Conservation (phyloP, 2,329 filamentous ascomycete genomes). For the Phaeomoniella chlamydospora region DNA sequence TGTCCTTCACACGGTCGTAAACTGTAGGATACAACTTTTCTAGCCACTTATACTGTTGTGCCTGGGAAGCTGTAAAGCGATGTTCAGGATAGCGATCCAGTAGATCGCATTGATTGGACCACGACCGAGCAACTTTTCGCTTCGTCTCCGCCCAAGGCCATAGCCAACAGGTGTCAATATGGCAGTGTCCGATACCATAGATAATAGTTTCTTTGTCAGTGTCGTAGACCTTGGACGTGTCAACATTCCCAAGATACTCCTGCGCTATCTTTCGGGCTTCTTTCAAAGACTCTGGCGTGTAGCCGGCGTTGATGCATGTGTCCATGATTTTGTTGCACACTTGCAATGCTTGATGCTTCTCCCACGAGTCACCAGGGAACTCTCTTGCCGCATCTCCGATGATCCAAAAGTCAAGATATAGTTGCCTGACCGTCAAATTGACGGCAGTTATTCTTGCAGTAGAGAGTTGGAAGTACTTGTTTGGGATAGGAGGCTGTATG, state of each 20-base stretch:
- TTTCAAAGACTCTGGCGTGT: slow-evolving; percentile 57
- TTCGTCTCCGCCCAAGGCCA: slow-evolving; percentile 98
- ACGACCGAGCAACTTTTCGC: slow-evolving; percentile 87
- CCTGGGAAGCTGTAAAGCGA: slow-evolving; percentile 82
- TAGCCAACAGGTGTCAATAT: slow-evolving; percentile 96
- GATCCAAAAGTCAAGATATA: slow-evolving; percentile 92
- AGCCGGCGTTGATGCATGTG: slow-evolving; percentile 65
- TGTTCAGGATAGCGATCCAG: slow-evolving; percentile 93
- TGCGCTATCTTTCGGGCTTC: slow-evolving; percentile 71
- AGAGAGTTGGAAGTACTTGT: slow-evolving; percentile 62
- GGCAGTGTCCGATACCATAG: slow-evolving; percentile 85
- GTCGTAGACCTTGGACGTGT: slow-evolving; percentile 74
- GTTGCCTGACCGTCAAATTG: slow-evolving; percentile 67
- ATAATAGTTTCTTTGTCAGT: slow-evolving; percentile 61
- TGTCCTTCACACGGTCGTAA: slow-evolving; percentile 79
- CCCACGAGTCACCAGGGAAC: slow-evolving; percentile 76
- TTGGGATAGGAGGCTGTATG: slow-evolving; percentile 78
- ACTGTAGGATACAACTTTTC: slow-evolving; percentile 77
- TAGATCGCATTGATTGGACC: slow-evolving; percentile 91
- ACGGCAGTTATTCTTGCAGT: slow-evolving; percentile 80
- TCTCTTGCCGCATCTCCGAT: slow-evolving; percentile 83
- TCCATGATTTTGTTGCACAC: slow-evolving; percentile 83
- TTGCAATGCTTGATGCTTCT: slow-evolving; percentile 73
- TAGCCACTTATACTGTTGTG: slow-evolving; percentile 97
- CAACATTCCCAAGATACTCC: slow-evolving; percentile 69